Percentiles rank a stretch among this genome's conserved stretches.
Conservation (phyloP, 2,329 filamentous ascomycete genomes). For the Tolypocladium tropicale region DNA sequence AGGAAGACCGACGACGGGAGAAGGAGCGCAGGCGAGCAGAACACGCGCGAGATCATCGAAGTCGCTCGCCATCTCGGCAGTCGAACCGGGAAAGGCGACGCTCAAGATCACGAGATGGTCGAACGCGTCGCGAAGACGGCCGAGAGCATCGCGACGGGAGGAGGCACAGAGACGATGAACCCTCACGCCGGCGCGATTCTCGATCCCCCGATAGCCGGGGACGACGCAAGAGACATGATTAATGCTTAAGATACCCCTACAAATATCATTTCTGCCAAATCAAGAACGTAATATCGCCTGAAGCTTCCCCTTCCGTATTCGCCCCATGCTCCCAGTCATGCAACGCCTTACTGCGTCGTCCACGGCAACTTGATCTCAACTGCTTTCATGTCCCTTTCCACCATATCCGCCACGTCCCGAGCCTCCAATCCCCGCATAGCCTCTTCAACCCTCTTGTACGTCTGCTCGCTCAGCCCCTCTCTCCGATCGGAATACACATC, state of each 20-base stretch:
- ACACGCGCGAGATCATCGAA: slow-evolving; percentile 5
- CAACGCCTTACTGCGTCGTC: slow-evolving; percentile 18
- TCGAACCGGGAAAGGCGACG: slow-evolving; percentile 2
- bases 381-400: slow-evolving; percentile 35
- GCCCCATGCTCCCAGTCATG: background rate
- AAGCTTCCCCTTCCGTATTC: background rate
- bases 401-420: slow-evolving; percentile 41
- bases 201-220: slow-evolving; percentile 6
- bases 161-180: slow-evolving; percentile 6
- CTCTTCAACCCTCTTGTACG: slow-evolving; percentile 44
- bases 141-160: slow-evolving; percentile 7
- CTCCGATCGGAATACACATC: slow-evolving; percentile 63
- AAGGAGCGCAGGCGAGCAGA: slow-evolving; percentile 18
- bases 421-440: slow-evolving; percentile 38
- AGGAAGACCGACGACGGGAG: slow-evolving; percentile 30
- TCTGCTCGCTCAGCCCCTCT: slow-evolving; percentile 48
- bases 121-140: slow-evolving; percentile 4
- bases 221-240: slow-evolving; percentile 6
- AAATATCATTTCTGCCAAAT: background rate
- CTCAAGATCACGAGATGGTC: slow-evolving; percentile 5
- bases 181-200: slow-evolving; percentile 7
- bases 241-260: slow-evolving; percentile 9
- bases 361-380: slow-evolving; percentile 44
- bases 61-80: slow-evolving; percentile 5
- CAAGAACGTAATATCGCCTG: background rate